Base-by-base conservation (phyloP, 2,329 filamentous ascomycete genomes). In the Fusarium avenaceum region DNA sequence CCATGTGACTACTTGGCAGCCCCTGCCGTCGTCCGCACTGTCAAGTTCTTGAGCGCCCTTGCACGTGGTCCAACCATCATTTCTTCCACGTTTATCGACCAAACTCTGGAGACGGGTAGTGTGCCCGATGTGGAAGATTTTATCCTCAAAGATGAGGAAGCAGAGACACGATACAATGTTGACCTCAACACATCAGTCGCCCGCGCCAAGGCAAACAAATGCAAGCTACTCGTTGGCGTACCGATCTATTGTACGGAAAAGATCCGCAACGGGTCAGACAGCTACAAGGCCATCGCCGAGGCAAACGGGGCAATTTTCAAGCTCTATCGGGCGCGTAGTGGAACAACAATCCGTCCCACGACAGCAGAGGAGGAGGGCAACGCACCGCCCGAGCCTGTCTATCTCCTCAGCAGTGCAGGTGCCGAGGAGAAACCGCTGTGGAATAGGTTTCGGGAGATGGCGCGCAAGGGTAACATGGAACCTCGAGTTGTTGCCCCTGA, bases 41-140 rank as follows among this genome's bases (percentile, higher is more conserved):
- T 93, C 76, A 99, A 99, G 76, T 99, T 99, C 76, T 89, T 98
- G 49, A 91, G 90, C 64, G 93, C 94, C 14, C 82, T 99, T 28
- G 94, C 96, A 19, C 89, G 89, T 61, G 94, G 92, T 1, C 93
- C 94, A 1, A 85, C 87, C 2, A 87, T 98, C 43, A 86, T 98
- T 54, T 89, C 89, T 45, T 91, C 90, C 1, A 85, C 87, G 10
- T 99, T 93, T 77, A 87, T 99, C 58, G 92, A 95, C 57, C 84
- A 87, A 24, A 93, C 91, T 46, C 83, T 98, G 13, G 88, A 92
- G 45, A 83, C 88, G 32, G 88, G 91, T 65, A 84, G 89, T 73
- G 76, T 92, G 10, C 87, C 91, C 1, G 81, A 89, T 22, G 83
- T 90, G 0, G 81, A 89, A 1, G 84, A 92, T 11, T 94, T 90